phyloP scores from a whole-genome alignment of 495 filamentous ascomycete species.

The Neurospora sp. region DNA sequence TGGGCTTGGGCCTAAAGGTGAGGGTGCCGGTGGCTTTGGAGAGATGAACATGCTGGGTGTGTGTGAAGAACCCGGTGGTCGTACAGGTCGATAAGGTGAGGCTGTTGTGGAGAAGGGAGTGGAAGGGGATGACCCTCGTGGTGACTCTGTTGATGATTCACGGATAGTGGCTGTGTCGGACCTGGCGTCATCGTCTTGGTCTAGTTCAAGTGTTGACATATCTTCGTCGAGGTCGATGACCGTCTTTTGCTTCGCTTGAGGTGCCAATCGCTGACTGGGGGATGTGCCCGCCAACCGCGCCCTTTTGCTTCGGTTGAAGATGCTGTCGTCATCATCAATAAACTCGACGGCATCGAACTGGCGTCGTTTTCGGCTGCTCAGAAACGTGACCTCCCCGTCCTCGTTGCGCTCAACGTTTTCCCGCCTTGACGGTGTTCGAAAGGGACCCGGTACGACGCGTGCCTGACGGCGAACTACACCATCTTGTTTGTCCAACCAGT shows the following conservation, averaged over 20 bases:
- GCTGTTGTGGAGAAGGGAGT: neutral
- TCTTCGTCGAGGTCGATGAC: neutral
- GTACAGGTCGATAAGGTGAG: neutral
- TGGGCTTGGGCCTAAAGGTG: neutral
- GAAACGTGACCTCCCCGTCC: neutral
- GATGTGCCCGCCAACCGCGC: too few relatives aligned
- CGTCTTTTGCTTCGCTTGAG: neutral
- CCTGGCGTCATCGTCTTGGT: neutral
- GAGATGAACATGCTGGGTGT: neutral
- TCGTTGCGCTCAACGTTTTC: neutral
- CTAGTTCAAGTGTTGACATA: accelerated
- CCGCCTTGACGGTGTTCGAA: neutral
- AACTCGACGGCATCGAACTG: too few relatives aligned
- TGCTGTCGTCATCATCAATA: too few relatives aligned
- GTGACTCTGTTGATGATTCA: neutral
- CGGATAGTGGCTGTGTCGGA: neutral
- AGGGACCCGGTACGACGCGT: neutral
- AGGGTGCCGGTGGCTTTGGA: neutral
- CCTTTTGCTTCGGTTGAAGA: neutral
- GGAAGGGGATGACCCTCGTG: neutral
- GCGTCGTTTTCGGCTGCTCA: neutral
- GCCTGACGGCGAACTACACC: slow-evolving; percentile 9
- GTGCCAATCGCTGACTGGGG: too few relatives aligned
- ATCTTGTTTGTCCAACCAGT: slow-evolving; percentile 50
- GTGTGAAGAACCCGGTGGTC: neutral